Evolutionary conservation across 805 yeast genomes (phyloP).

Genomic region (Lipomyces yamadae): DNA sequence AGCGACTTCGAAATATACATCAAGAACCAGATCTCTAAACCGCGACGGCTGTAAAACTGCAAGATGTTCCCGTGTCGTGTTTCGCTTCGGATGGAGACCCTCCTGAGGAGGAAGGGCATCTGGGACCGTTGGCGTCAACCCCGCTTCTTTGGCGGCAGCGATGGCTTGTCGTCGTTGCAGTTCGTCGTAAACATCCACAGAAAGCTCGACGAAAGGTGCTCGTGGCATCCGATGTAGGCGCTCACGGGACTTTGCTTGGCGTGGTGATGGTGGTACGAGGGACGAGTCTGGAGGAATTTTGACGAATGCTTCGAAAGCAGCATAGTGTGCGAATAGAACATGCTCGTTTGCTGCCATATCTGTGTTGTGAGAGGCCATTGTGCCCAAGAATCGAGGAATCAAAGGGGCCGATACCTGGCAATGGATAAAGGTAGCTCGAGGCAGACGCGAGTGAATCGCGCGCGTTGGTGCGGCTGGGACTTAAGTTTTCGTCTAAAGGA

Average conservation of each 20-base stretch:
- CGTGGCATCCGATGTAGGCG: conserved; percentile 77
- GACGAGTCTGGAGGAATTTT: conserved; percentile 17
- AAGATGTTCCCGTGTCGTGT: conserved; percentile 91
- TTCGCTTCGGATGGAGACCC: conserved; percentile 87
- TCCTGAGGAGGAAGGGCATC: conserved; percentile 66
- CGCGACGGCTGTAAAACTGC: conserved; percentile 80
- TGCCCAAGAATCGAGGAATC: not conserved
- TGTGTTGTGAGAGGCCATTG: not conserved
- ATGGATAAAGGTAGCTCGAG: too few relatives aligned
- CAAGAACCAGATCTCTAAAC: conserved; percentile 88
- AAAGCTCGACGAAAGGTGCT: conserved; percentile 81
- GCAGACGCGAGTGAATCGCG: too few relatives aligned
- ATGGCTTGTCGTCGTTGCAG: conserved; percentile 70
- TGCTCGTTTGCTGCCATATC: conserved; percentile 11
- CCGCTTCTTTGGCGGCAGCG: conserved; percentile 39
- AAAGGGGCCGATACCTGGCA: not conserved
- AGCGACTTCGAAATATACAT: conserved; percentile 83
- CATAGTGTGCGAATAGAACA: conserved; percentile 22
- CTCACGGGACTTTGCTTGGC: conserved; percentile 68
- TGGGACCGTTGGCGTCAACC: conserved; percentile 52
- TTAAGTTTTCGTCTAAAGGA: too few relatives aligned
- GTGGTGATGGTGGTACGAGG: conserved; percentile 28
- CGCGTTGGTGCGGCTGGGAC: not conserved
- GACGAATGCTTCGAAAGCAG: conserved; percentile 30
- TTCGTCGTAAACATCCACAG: conserved; percentile 95